These are phyloP conservation scores for Raffaelea arxii DNA, from an alignment of 2,329 filamentous ascomycete genomes.

Conservation along the genomic window DNA sequence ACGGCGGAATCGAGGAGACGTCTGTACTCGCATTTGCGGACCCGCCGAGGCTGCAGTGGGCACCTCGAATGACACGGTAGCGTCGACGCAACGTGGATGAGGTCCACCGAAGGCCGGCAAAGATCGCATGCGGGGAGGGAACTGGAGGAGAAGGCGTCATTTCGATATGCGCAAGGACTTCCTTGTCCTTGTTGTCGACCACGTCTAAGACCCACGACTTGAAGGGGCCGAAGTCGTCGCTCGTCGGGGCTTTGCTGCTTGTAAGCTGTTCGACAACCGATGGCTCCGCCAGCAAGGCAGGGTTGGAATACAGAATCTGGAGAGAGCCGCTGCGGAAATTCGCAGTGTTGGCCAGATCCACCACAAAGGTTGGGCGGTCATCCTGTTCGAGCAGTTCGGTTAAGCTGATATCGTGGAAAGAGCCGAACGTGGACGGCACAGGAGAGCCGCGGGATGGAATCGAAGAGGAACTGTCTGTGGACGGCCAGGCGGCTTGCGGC, in stretches of 20 bases:
- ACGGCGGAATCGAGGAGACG: conserved; percentile 21
- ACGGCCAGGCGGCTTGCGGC: background rate
- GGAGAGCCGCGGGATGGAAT: too few relatives aligned
- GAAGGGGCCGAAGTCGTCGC: conserved; percentile 49
- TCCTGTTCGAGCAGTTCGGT: conserved; percentile 69
- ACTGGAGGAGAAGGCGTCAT: background rate
- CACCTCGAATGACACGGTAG: conserved; percentile 58
- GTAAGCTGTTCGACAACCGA: too few relatives aligned
- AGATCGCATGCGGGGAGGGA: conserved; percentile 40
- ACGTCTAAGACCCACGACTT: conserved; percentile 58
- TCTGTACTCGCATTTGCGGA: too few relatives aligned
- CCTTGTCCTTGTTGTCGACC: conserved; percentile 42
- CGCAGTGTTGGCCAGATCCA: conserved; percentile 53
- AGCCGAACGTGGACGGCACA: conserved; percentile 37
- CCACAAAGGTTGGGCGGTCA: conserved; percentile 64
- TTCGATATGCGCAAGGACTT: too few relatives aligned
- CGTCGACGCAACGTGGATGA: conserved; percentile 59
- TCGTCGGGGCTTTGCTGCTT: background rate
- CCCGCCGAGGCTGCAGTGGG: too few relatives aligned
- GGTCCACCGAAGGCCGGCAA: conserved; percentile 60
- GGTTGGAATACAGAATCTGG: conserved; percentile 59
- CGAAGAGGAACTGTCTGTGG: background rate
- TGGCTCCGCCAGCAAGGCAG: conserved; percentile 48
- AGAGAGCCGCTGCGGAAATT: conserved; percentile 45
- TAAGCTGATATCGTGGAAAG: conserved; percentile 56